Conservation (phyloP, 768 basidiomycete genomes). For the Kwoniella mangroviensis region DNA sequence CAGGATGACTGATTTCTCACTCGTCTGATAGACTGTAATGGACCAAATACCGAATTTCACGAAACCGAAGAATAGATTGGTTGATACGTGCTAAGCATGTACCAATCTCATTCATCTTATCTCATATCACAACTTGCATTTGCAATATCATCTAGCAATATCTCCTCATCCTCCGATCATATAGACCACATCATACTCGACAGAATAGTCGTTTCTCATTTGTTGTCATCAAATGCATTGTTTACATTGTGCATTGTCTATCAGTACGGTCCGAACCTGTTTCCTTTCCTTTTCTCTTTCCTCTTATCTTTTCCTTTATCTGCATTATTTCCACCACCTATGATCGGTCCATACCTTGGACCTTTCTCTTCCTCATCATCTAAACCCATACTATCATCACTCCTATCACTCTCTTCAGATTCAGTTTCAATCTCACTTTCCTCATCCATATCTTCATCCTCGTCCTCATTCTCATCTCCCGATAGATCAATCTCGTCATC, state of each 20-base stretch:
- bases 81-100: conserved; percentile 42
- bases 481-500: conserved; percentile 50
- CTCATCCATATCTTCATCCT: conserved; percentile 34
- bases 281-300: conserved; percentile 28
- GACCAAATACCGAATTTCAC: conserved; percentile 35
- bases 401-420: conserved; percentile 15
- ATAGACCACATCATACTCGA: not conserved
- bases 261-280: conserved; percentile 23
- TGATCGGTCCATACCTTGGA: conserved; percentile 31
- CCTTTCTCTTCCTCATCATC: conserved; percentile 17
- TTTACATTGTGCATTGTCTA: not conserved
- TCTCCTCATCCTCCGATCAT: not conserved
- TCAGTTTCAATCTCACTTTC: conserved; percentile 49
- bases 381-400: conserved; percentile 32
- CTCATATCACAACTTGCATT: no score
- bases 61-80: conserved; percentile 47
- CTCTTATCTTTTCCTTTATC: conserved; percentile 16
- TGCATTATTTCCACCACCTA: conserved; percentile 13
- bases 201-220: not conserved
- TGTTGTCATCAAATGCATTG: conserved; percentile 18
- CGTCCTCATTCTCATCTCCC: conserved; percentile 42
- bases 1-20: not conserved
- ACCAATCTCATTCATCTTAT: not conserved
- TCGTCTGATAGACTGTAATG: conserved; percentile 35
- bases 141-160: not conserved